These are phyloP conservation scores for Beauveria scarabaeidicola DNA, from an alignment of 2,329 filamentous ascomycete genomes.

Conservation along the genomic window DNA sequence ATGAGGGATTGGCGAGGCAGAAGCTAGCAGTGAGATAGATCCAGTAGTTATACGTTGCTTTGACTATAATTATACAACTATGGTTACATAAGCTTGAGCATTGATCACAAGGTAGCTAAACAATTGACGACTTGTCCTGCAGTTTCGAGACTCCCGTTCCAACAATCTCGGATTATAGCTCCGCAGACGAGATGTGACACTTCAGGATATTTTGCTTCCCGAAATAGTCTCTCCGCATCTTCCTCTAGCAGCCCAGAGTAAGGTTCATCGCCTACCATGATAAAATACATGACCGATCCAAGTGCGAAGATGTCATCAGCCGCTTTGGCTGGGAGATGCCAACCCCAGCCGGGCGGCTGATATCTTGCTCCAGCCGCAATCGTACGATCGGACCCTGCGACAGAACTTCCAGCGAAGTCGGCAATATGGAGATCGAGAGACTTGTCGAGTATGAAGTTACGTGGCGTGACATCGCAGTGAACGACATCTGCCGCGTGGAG, in stretches of 20 bases:
- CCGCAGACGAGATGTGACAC: constrained; percentile 20
- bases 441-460: constrained; percentile 29
- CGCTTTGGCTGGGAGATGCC: constrained; percentile 18
- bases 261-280: constrained; percentile 23
- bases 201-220: constrained; percentile 21
- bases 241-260: constrained; percentile 21
- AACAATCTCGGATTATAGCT: constrained; percentile 22
- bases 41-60: too few species aligned
- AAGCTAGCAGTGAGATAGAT: too few species aligned
- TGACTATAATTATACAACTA: too few species aligned
- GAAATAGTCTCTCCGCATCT: constrained; percentile 21
- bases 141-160: constrained; percentile 13
- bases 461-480: constrained; percentile 31
- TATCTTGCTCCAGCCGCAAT: constrained; percentile 18
- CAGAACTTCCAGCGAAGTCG: constrained; percentile 27
- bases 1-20: too few species aligned
- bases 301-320: constrained; percentile 25
- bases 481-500: constrained; percentile 29
- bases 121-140: neutral
- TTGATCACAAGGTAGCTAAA: neutral
- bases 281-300: constrained; percentile 26
- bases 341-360: constrained; percentile 18
- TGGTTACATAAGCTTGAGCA: too few species aligned
- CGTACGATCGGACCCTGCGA: constrained; percentile 18
- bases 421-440: constrained; percentile 27